Evolutionary conservation across 2,329 filamentous ascomycete genomes (phyloP).

Genomic region (Colletotrichum sojae): DNA sequence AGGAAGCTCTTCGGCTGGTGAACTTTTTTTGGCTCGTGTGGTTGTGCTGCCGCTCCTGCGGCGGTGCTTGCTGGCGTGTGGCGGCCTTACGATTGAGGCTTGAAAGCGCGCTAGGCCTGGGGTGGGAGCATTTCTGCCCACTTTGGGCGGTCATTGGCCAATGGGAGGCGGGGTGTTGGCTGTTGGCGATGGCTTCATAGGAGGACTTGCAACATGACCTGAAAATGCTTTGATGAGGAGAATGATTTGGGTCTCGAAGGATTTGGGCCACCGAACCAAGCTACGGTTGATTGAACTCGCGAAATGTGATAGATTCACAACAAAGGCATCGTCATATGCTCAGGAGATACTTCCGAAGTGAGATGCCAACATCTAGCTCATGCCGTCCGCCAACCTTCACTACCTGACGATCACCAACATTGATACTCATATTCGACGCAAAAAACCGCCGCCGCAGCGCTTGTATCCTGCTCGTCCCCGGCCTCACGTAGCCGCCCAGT

Average conservation of each 20-base stretch:
- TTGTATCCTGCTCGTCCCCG: background rate
- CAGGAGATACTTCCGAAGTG: too few relatives aligned
- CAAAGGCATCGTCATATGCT: too few relatives aligned
- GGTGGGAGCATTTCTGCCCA: conserved; percentile 15
- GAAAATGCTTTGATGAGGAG: background rate
- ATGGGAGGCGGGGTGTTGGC: conserved; percentile 2
- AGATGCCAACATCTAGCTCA: background rate
- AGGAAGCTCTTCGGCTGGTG: conserved; percentile 34
- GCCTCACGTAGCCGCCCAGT: conserved; percentile 1
- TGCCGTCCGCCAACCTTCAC: background rate
- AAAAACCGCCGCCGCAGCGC: background rate
- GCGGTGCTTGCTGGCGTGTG: conserved; percentile 19
- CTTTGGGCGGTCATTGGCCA: conserved; percentile 12
- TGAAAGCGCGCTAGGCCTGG: conserved; percentile 1
- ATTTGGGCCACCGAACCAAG: too few relatives aligned
- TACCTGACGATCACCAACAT: background rate
- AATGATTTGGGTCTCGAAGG: background rate
- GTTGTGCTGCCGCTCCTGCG: background rate
- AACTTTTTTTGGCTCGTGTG: conserved; percentile 41
- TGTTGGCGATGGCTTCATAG: conserved; percentile 25
- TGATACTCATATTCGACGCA: background rate
- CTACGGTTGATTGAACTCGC: too few relatives aligned
- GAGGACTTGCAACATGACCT: background rate
- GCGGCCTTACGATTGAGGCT: conserved; percentile 40
- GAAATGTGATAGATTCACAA: too few relatives aligned